phyloP scores from a whole-genome alignment of 345 rosid species.

The Excoecaria cochinchinensis region DNA sequence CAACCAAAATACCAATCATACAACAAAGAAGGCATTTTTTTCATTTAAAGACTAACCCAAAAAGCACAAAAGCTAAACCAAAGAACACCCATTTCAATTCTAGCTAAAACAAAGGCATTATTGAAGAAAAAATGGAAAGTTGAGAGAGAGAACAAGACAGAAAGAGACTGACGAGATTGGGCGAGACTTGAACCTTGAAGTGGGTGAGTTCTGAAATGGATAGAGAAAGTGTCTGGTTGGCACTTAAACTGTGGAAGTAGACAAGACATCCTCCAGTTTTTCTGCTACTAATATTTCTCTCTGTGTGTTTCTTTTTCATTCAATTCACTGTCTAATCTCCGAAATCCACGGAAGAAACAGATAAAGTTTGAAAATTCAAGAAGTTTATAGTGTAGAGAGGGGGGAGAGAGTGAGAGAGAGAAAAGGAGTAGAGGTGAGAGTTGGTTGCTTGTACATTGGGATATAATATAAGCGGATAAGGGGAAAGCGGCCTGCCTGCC shows the following conservation, averaged over 20 bases:
- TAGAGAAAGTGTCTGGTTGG: conserved; percentile 67
- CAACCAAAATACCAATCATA: neutral
- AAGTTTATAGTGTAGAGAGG: neutral
- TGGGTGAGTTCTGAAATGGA: conserved; percentile 55
- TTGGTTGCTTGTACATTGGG: neutral
- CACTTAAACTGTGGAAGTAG: conserved; percentile 91
- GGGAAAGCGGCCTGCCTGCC: conserved; percentile 8
- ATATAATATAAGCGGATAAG: conserved; percentile 21
- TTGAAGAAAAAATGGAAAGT: neutral
- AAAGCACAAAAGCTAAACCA: neutral
- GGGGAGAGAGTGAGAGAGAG: neutral
- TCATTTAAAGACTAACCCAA: neutral
- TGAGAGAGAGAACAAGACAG: conserved; percentile 5
- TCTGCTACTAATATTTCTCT: neutral
- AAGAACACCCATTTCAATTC: conserved; percentile 2
- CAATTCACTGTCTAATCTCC: neutral
- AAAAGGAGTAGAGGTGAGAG: conserved; percentile 1
- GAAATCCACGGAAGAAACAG: neutral
- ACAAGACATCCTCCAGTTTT: conserved; percentile 59
- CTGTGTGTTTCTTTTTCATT: neutral
- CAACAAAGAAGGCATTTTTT: neutral
- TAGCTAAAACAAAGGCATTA: neutral
- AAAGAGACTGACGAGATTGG: conserved; percentile 23
- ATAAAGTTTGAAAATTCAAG: neutral
- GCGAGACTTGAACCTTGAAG: conserved; percentile 21